A percentile compares a stretch with the other conserved stretches of the same genome.
These are phyloP conservation scores for Mortierella hygrophila DNA, from an alignment of 192 early-diverging fungal species.

Conservation along the genomic window DNA sequence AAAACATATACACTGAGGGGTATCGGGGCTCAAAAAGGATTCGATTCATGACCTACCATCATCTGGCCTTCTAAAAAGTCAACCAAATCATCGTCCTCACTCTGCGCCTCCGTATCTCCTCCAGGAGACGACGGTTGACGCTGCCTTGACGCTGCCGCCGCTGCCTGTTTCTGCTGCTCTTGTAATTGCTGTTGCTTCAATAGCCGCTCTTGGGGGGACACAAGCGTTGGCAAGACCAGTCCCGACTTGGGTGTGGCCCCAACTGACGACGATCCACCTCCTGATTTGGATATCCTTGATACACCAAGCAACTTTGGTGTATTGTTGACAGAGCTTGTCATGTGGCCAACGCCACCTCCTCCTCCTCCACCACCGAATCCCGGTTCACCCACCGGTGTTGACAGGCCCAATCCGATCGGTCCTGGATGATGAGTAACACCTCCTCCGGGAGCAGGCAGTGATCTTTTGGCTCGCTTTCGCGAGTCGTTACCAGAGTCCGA, in stretches of 20 bases:
- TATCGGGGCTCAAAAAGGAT: background rate
- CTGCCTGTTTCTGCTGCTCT: slow-evolving; percentile 14
- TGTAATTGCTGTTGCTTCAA: slow-evolving; percentile 19
- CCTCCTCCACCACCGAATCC: background rate
- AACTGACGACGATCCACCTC: background rate
- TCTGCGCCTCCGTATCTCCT: slow-evolving; percentile 11
- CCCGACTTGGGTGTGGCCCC: slow-evolving; percentile 38
- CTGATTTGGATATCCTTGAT: slow-evolving; percentile 17
- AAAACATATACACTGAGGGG: background rate
- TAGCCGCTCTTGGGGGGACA: slow-evolving; percentile 39
- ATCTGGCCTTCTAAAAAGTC: slow-evolving; percentile 32
- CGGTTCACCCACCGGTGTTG: slow-evolving; percentile 30
- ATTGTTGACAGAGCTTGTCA: background rate
- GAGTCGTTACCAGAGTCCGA: slow-evolving; percentile 22
- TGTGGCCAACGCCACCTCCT: background rate
- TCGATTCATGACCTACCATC: slow-evolving; percentile 5
- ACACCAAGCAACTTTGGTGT: slow-evolving; percentile 22
- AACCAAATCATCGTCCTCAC: slow-evolving; percentile 42
- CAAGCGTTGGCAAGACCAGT: slow-evolving; percentile 18
- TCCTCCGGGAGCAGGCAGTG: background rate
- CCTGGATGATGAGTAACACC: background rate
- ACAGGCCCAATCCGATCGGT: slow-evolving; percentile 39
- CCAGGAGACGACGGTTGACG: slow-evolving; percentile 13
- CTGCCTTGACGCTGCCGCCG: background rate
- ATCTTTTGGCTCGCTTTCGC: background rate